Evolutionary conservation across 108 stramenopile species (phyloP), one percentile per base, ranked within the genome.

Genomic region (Conticribra weissflogii): DNA sequence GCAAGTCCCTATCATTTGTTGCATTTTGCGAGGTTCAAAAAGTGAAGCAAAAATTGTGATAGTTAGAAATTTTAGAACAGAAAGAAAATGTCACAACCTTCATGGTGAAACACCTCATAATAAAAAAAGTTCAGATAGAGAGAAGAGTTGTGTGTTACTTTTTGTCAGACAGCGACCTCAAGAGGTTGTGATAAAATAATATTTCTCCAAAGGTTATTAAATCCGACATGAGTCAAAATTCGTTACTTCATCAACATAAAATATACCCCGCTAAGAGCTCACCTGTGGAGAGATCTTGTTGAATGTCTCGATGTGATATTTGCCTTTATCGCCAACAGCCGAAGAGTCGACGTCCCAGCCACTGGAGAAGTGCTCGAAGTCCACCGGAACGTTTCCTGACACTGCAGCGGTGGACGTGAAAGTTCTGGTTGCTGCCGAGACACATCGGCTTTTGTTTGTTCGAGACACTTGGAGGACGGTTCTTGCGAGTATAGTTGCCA

Each of bases 261-360:
- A 3, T 29, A 7, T 14, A 0, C 7, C 25, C 1, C 3, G 18
- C 3, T 19, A 62, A 9, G 9, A 2, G 30, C 63, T 44, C 3
- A 65, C 94, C 34, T 81, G 59, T 14, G 89, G 86, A 33, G 87
- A 88, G 77, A 97, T 95, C 75, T 92, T 92, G 76, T 97, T 97
- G 75, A 90, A 95, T 18, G 92, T 94, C 54, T 92, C 80, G 85
- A 96, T 92, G 71, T 89, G 88, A 70, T 86, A 94, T 72, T 90
- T 93, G 14, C 91, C 94, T 51, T 65, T 21, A 0, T 47, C 50
- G 2, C 50, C 18, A 12, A 31, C 19, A 22, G 51, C 63, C 16
- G 48, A 47, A 53, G 31, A 34, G 15, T 65, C 50, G 9, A 51
- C 50, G 19, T 34, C 21, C 63, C 63, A 65, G 0, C 63, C 63